phyloP scores from a whole-genome alignment of 495 filamentous ascomycete genomes.

The Wilcoxina mikolae region DNA sequence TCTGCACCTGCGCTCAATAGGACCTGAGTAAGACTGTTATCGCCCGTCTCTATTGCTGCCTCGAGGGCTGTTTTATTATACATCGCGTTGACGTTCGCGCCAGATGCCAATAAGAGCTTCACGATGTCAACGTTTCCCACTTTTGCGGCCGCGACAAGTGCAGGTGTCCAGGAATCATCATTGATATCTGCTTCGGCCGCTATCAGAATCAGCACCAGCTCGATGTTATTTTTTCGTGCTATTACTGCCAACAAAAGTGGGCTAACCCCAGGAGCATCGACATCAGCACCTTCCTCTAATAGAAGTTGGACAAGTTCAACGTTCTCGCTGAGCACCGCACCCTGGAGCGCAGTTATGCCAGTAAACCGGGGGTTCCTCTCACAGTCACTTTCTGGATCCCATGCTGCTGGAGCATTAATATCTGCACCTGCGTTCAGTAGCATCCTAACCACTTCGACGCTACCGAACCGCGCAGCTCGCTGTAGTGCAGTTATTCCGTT shows the following conservation, averaged over 20 bases:
- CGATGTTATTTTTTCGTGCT: background rate
- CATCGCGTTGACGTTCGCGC: background rate
- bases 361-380: background rate
- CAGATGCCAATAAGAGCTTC: background rate
- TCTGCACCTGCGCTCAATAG: background rate
- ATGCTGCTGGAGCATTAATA: background rate
- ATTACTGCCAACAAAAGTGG: background rate
- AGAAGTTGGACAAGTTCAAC: background rate
- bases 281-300: background rate
- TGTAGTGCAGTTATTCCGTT: conserved; percentile 3
- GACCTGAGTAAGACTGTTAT: background rate
- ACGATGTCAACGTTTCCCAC: background rate
- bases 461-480: background rate
- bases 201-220: background rate
- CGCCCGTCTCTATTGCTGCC: background rate
- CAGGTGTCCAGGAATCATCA: background rate
- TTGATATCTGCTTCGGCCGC: conserved; percentile 1
- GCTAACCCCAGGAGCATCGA: background rate
- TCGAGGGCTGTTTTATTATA: background rate
- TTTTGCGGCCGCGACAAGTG: background rate
- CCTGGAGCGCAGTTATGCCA: background rate
- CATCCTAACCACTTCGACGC: background rate
- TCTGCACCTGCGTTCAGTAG: background rate
- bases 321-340: background rate
- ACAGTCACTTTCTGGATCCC: too few relatives aligned